Conservation (phyloP, 2,329 filamentous ascomycete genomes). For the Penicillium sp. region DNA sequence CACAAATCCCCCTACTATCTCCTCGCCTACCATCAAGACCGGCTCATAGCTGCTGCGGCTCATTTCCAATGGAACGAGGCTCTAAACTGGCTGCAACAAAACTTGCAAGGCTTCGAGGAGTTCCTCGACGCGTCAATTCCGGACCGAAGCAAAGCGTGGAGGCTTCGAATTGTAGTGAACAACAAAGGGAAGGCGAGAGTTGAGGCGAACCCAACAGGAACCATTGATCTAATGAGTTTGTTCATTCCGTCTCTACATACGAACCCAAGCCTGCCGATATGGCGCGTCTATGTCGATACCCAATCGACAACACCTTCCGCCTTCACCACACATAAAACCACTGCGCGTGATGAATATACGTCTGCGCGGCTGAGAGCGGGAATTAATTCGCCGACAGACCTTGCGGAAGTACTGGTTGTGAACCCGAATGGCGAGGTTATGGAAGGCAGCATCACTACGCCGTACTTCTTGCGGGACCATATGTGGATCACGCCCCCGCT, state of each 20-base stretch:
- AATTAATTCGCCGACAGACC: slow-evolving; percentile 47
- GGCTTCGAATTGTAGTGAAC: slow-evolving; percentile 39
- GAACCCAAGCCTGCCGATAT: slow-evolving; percentile 30
- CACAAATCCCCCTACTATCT: slow-evolving; percentile 70
- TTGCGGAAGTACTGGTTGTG: slow-evolving; percentile 73
- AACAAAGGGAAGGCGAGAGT: slow-evolving; percentile 31
- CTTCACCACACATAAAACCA: slow-evolving; percentile 88
- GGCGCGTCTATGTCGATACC: slow-evolving; percentile 56
- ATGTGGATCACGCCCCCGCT: slow-evolving; percentile 33
- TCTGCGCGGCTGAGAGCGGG: slow-evolving; percentile 62
- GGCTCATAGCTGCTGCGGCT: slow-evolving; percentile 63
- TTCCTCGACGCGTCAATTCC: slow-evolving; percentile 35
- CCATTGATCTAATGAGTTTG: slow-evolving; percentile 27
- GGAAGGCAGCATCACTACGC: slow-evolving; percentile 80
- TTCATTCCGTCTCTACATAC: slow-evolving; percentile 26
- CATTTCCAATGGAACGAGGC: slow-evolving; percentile 50
- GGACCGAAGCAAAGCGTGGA: slow-evolving; percentile 37
- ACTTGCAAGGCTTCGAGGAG: slow-evolving; percentile 29
- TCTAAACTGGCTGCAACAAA: slow-evolving; percentile 30
- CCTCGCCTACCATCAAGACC: slow-evolving; percentile 73
- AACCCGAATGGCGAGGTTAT: slow-evolving; percentile 68
- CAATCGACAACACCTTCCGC: slow-evolving; percentile 53
- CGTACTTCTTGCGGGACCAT: slow-evolving; percentile 69
- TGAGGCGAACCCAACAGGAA: slow-evolving; percentile 33
- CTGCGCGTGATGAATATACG: slow-evolving; percentile 69